Evolutionary conservation across 2,329 filamentous ascomycete genomes (phyloP), one percentile per base, ranked within the genome.

Genomic region (Ceratocystis eucalypticola): DNA sequence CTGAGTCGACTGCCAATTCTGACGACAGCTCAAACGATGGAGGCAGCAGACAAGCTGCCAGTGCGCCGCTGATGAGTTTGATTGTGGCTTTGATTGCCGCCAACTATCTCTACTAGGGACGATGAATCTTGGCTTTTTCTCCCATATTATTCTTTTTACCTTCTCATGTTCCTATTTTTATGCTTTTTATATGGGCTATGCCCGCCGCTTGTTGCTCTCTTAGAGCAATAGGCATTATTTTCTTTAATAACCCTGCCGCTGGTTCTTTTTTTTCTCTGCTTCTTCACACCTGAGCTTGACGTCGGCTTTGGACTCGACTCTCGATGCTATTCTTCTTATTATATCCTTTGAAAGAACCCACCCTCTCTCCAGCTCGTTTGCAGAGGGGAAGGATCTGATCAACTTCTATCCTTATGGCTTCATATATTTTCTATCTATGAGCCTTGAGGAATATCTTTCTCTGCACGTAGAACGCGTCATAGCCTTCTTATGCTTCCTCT

Each of bases 61-160:
- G 78, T 64, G 77, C 78, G 62, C 80, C 82, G 62, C 73, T 82
- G 48, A 81, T 77, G 6, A 81, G 82, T 59, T 76, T 85, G 25
- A 75, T 84, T 55, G 77, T 84, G 59, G 82, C 82, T 65, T 77
- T 85, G 57, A 75, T 83, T 41, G 82, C 80, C 28, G 78, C 81
- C 30, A 77, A 78, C 17, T 80, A 76, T 70, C 74, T 82, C 69
- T 78, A 79, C 69, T 82, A 73, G 71, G 65, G 55, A 50, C 15
- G 17, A 50, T 15, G 63, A 50, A 17, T 7, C 41, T 28, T 41
- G 63, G 45, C 20, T 59, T n/a, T 20, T 17, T 62, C 59, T 53
- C 45, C 12, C 37, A 5, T 65, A 50, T 70, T 62, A 53, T 45
- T 71, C 53, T 65, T 53, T 65, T 65, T 55, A 53, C 66, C 63